Evolutionary conservation across 2,329 filamentous ascomycete species (phyloP), one percentile per base, ranked within the genome.

Genomic region (Exophiala sp.): DNA sequence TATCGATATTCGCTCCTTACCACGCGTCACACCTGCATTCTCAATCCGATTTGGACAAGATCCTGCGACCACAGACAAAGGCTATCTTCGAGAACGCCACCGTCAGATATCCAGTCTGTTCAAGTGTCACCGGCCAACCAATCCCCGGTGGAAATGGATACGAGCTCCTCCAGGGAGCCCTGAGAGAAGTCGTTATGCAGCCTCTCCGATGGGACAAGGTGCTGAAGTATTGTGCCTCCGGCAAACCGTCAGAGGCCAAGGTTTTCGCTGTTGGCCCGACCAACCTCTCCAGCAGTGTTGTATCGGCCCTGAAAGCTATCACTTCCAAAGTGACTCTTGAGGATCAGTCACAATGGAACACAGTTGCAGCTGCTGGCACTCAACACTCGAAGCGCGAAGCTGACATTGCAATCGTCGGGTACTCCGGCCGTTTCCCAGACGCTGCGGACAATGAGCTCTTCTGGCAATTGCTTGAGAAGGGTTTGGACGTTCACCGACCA

Each of bases 321-420:
- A 59, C 57, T 4, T 9, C 59, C 14, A 62, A 64, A 14, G 60
- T 67, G 38, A 50, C 52, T 3, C 52, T 63, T 9, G 59, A 66
- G 43, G 57, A 66, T 64, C 72, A 78, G 59, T 69, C 69, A 12
- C 63, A 69, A 2, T 80, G 78, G 77, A 57, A 57, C 3, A 62
- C 66, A n/a, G 59, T 59, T 4, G 52, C 63, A 21, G 44, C 58
- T 0, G 51, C 58, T 9, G 58, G 64, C 61, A 47, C 66, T 61
- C 53, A 65, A 63, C 49, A 65, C 47, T 49, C 77, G 72, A 46
- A 75, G 74, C 55, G 78, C 72, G 29, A 81, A 64, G 81, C 83
- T 67, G 91, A 91, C 70, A 82, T 95, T 58, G 90, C 90, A 53
- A 91, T 95, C 58, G 87, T 95, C 33, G 90, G 90, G 48, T 88